Evolutionary conservation across 768 basidiomycete genomes (phyloP).

Genomic region (Psilocybe cyanescens): DNA sequence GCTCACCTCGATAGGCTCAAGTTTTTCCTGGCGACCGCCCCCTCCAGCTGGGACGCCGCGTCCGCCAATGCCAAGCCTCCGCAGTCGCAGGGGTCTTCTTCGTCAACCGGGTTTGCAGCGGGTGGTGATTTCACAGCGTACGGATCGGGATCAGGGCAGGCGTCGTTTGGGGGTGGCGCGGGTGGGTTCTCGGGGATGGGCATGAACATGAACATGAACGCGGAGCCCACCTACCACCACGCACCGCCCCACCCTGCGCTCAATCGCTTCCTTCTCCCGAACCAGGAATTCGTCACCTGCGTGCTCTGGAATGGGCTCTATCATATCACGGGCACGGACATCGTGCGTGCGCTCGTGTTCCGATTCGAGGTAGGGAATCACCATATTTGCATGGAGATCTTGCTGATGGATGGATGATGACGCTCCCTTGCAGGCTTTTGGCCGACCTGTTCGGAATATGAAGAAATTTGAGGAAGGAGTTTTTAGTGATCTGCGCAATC

Average conservation of each 20-base stretch:
- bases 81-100: slow-evolving; percentile 21
- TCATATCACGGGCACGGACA: slow-evolving; percentile 96
- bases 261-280: slow-evolving; percentile 86
- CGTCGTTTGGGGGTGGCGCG: slow-evolving; percentile 5
- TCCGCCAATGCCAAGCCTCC: slow-evolving; percentile 34
- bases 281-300: slow-evolving; percentile 87
- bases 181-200: slow-evolving; percentile 19
- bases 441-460: slow-evolving; percentile 87
- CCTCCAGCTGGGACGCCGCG: slow-evolving; percentile 65
- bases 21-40: slow-evolving; percentile 87
- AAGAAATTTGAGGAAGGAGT: slow-evolving; percentile 99
- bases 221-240: slow-evolving; percentile 39
- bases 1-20: slow-evolving; percentile 84
- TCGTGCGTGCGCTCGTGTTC: slow-evolving; percentile 93
- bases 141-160: slow-evolving; percentile 2
- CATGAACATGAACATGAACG: slow-evolving; percentile 13
- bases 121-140: slow-evolving; percentile 6
- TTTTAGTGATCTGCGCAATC: slow-evolving; percentile 89
- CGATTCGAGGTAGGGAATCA: slow-evolving; percentile 71
- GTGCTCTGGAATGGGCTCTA: slow-evolving; percentile 91
- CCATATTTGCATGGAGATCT: too few relatives aligned
- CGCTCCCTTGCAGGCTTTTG: slow-evolving; percentile 59
- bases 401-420: too few relatives aligned
- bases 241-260: slow-evolving; percentile 74
- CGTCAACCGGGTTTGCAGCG: slow-evolving; percentile 16